A percentile compares a stretch with the other conserved stretches of the same genome.
phyloP scores from a whole-genome alignment of 768 basidiomycete genomes.

The Podaxis sp. region DNA sequence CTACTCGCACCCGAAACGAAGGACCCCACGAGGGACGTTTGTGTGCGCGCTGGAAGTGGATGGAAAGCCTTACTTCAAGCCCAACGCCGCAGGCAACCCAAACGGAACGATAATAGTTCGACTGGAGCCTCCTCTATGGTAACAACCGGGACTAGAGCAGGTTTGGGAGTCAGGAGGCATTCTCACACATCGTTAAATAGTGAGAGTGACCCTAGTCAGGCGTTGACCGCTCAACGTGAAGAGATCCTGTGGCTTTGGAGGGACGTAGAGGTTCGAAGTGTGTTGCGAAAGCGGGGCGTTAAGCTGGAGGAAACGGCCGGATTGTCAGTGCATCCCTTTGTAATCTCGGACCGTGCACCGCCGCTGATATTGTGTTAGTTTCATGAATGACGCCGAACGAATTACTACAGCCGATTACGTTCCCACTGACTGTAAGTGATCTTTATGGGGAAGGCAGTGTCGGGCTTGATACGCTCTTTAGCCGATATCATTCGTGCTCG shows the following conservation, averaged over 20 bases:
- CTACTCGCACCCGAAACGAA: conserved; percentile 43
- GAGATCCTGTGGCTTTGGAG: conserved; percentile 64
- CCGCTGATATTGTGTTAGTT: conserved; percentile 34
- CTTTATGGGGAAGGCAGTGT: neutral
- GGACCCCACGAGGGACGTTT: conserved; percentile 32
- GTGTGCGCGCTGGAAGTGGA: conserved; percentile 52
- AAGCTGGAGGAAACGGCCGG: conserved; percentile 60
- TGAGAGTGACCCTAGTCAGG: conserved; percentile 43
- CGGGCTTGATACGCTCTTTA: conserved; percentile 14
- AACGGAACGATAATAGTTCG: conserved; percentile 1
- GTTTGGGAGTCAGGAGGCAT: conserved; percentile 8
- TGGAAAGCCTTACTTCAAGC: conserved; percentile 48
- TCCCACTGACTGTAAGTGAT: conserved; percentile 58
- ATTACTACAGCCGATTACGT: conserved; percentile 51
- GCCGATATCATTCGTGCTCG: conserved; percentile 75
- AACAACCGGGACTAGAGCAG: neutral
- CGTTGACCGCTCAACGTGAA: conserved; percentile 49
- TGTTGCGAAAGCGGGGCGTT: conserved; percentile 46
- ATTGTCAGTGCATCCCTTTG: conserved; percentile 47
- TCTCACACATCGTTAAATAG: conserved; percentile 21
- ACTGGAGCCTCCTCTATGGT: neutral
- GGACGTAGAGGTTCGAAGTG: conserved; percentile 45
- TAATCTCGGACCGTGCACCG: neutral
- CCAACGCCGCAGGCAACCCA: conserved; percentile 11
- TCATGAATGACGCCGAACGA: conserved; percentile 64